Conservation (phyloP, 208 protist genomes). For the Trypanosoma avium region DNA sequence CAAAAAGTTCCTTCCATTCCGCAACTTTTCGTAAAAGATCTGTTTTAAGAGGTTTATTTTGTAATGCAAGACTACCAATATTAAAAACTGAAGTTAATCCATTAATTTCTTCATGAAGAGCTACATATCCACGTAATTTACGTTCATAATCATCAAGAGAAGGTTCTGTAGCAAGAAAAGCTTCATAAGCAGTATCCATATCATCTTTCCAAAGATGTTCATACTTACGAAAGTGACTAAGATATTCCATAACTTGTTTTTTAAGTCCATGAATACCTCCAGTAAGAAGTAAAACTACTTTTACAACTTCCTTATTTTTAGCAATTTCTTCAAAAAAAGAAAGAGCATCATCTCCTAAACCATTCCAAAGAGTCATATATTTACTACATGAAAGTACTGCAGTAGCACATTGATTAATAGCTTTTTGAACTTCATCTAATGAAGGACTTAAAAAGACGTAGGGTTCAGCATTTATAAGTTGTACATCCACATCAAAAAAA, state of each 20-base stretch:
- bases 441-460: conserved; percentile 93
- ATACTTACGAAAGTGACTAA: conserved; percentile 90
- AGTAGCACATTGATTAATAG: conserved; percentile 93
- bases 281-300: conserved; percentile 93
- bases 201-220: conserved; percentile 95
- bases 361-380: conserved; percentile 86
- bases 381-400: conserved; percentile 91
- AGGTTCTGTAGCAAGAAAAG: conserved; percentile 81
- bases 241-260: conserved; percentile 93
- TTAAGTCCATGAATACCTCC: conserved; percentile 92
- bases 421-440: conserved; percentile 93
- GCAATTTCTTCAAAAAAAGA: conserved; percentile 94
- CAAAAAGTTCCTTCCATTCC: conserved; percentile 95
- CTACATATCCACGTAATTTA: conserved; percentile 89
- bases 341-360: conserved; percentile 53
- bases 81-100: conserved; percentile 82
- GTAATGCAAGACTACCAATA: conserved; percentile 91
- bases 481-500: conserved; percentile 95
- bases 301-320: conserved; percentile 94
- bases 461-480: conserved; percentile 91
- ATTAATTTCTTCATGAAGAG: conserved; percentile 90
- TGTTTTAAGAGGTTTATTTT: conserved; percentile 93
- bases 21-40: conserved; percentile 87
- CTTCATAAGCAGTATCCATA: conserved; percentile 92
- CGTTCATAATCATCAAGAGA: conserved; percentile 93